Base-by-base conservation (phyloP, 257 asterid genomes). In the Coffea eugenioides region DNA sequence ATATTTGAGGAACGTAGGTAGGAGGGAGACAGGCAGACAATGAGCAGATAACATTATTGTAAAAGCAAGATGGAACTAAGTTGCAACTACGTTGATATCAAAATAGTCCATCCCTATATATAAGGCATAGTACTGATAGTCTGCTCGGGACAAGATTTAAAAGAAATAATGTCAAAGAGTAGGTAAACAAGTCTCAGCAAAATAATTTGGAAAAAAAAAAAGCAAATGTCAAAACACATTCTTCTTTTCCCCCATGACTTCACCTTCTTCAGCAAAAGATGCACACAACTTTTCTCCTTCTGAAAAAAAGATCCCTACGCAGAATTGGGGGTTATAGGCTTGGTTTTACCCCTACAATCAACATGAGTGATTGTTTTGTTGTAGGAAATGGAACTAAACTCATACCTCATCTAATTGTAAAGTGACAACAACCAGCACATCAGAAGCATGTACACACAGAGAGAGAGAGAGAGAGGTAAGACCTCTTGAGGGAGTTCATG, bases 401-500 rank as follows among this genome's bases (percentile, higher is more conserved):
- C 18, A n/a, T 46, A 8, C 13, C n/a, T 20, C 27, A 49, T 23
- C 66, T 77, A 31, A 11, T 16, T 52, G 15, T 0, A 45, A 75
- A n/a, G 74, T 48, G 52, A 59, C 66, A 23, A 57, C 51, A 54
- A 21, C 52, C 46, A 3, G 18, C 4, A 43, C 41, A 27, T 14
- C 36, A 48, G 64, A 68, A 66, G 64, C 64, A 73, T 48, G 75
- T 6, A 43, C 5, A 23, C 59, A 39, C 61, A 34, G 57, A 46
- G 43, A 67, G 61, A 79, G 31, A 82, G 43, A 4, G 43, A 39
- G 43, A 4, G 43, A 39, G 43, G 43, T 39, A 78, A 64, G 51
- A 95, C 99, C 99, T 95, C 99, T 89, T 95, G 99, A 74, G 99
- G 99, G 81, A 95, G 97, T 89, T 95, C 99, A 76, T 95, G 99